These are phyloP conservation scores for Barnettozyma populi DNA, from an alignment of 805 yeast genomes.

Conservation along the genomic window DNA sequence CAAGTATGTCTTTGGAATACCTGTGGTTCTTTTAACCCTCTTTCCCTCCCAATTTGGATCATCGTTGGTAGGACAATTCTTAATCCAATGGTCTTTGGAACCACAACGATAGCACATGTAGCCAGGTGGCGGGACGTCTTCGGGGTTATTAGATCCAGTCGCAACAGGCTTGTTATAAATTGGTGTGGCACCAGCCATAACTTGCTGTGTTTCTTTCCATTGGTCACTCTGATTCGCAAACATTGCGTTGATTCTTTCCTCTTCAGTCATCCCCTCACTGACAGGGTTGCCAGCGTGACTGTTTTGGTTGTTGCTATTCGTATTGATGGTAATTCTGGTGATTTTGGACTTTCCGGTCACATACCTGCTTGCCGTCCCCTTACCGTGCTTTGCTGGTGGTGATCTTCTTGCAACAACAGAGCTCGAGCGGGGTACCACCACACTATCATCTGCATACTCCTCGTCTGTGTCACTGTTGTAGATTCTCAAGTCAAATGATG, in stretches of 20 bases:
- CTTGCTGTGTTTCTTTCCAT: conserved; percentile 93
- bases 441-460: conserved; percentile 83
- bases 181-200: conserved; percentile 79
- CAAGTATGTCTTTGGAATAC: conserved; percentile 92
- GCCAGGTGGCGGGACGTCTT: conserved; percentile 89
- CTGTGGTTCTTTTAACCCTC: conserved; percentile 86
- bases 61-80: conserved; percentile 88
- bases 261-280: conserved; percentile 58
- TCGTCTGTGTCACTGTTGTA: conserved; percentile 67
- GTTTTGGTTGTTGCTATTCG: conserved; percentile 10
- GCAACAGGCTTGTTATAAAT: conserved; percentile 49
- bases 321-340: conserved; percentile 26
- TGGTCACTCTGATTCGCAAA: conserved; percentile 89
- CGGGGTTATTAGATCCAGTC: conserved; percentile 32
- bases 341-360: conserved; percentile 66
- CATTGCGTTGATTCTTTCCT: conserved; percentile 84
- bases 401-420: conserved; percentile 77
- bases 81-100: conserved; percentile 91
- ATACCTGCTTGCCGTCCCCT: conserved; percentile 60
- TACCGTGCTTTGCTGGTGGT: conserved; percentile 48
- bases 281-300: conserved; percentile 17
- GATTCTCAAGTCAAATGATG: conserved; percentile 72
- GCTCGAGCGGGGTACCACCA: conserved; percentile 85
- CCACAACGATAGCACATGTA: conserved; percentile 97
- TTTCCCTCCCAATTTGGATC: conserved; percentile 95